A percentile compares a stretch with the other conserved stretches of the same genome.
These are phyloP conservation scores for Coemansia sp. DNA, from an alignment of 192 early-diverging fungal species.

Conservation along the genomic window DNA sequence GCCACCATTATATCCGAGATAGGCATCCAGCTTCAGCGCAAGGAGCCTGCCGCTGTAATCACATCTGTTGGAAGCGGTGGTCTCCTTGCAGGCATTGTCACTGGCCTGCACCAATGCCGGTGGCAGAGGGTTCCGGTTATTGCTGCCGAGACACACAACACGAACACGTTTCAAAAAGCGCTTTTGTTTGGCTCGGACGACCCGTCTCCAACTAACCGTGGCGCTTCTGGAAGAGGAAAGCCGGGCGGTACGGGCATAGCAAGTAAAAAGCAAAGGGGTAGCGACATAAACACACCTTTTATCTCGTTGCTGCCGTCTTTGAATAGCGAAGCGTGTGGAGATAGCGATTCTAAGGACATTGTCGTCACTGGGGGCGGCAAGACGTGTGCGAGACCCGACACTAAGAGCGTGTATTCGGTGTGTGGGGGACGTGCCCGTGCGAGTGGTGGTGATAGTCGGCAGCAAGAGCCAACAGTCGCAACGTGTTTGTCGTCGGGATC, in stretches of 20 bases:
- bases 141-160: slow-evolving; percentile 74
- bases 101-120: slow-evolving; percentile 58
- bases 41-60: slow-evolving; percentile 64
- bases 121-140: slow-evolving; percentile 72
- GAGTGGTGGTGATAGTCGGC: background rate
- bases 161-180: slow-evolving; percentile 68
- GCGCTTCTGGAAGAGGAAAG: slow-evolving; percentile 18
- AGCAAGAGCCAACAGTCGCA: slow-evolving; percentile 39
- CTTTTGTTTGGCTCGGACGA: slow-evolving; percentile 57
- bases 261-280: slow-evolving; percentile 41
- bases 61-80: slow-evolving; percentile 71
- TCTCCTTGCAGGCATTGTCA: slow-evolving; percentile 65
- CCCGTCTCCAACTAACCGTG: slow-evolving; percentile 16
- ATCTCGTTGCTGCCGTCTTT: slow-evolving; percentile 60
- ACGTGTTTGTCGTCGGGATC: slow-evolving; percentile 56
- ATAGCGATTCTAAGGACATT: slow-evolving; percentile 24
- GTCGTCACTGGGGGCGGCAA: slow-evolving; percentile 2
- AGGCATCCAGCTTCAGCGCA: slow-evolving; percentile 59
- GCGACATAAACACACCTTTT: slow-evolving; percentile 15
- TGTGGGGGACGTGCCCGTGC: slow-evolving; percentile 3
- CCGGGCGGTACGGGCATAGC: background rate
- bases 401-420: slow-evolving; percentile 3
- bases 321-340: slow-evolving; percentile 60
- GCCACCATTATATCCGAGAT: slow-evolving; percentile 64
- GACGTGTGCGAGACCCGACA: slow-evolving; percentile 8